Base-by-base conservation (phyloP, 371 early-diverging fungal species). In the Syncephalastrum racemosum region DNA sequence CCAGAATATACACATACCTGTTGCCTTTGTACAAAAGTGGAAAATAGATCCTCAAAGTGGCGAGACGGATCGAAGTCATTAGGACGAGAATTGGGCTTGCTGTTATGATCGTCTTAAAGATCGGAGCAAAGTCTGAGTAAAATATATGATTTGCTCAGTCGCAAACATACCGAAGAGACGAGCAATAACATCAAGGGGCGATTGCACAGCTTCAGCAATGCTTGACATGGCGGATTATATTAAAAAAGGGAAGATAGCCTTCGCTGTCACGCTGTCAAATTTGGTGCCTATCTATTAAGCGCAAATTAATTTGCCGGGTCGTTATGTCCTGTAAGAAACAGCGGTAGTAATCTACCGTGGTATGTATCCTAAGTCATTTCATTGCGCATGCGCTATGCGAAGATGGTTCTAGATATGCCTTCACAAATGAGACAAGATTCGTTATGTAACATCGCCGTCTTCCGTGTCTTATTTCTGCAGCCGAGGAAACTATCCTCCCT, bases 21-120 rank as follows among this genome's bases (percentile, higher is more conserved):
- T n/a, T 53, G 42, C 27, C 54, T 40, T 41, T 50, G 54, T 6
- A 40, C 46, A 16, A 23, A 23, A 23, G 40, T 46, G 7, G 54
- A 48, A 40, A 67, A 67, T 18, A 67, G 54, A 18, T 53, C 20
- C 2, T 45, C 45, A 50, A 66, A 66, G 13, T 53, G 23, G 18
- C 27, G 12, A 7, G 66, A 58, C 7, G 66, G 66, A 62, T 66
- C 62, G 47, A 66, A 66, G 15, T 46, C 56, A 16, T 22, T 50
- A 13, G 60, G 54, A 4, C 45, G n/a, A 12, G 52, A 39, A 25
- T 23, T 41, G 19, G 58, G 59, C n/a, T 58, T 46, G 25, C 55
- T 56, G 24, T 62, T 44, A 46, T 59, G 49, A 8, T 52, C 40
- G 20, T 56, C 66, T 66, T 16, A 2, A 25, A 24, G 47, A 55